Evolutionary conservation across 306 rosid genomes (phyloP).

Genomic region (Coriaria nepalensis): DNA sequence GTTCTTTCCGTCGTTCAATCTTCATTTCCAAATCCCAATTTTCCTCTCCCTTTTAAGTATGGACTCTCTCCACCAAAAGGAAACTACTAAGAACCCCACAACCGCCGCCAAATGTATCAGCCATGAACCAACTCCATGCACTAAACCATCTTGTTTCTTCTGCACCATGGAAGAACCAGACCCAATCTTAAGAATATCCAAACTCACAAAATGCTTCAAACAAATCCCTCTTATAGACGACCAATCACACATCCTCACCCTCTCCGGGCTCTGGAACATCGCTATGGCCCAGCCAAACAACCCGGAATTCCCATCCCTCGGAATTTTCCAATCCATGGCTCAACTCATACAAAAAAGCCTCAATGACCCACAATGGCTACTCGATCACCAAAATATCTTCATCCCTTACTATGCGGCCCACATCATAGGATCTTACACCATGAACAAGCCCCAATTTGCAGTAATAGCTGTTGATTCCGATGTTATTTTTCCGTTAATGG

Average conservation of each 20-base stretch:
- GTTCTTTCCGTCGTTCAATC: no score
- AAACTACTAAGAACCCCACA: constrained; percentile 5
- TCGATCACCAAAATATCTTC: constrained; percentile 37
- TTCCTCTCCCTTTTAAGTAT: constrained; percentile 12
- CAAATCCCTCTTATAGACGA: constrained; percentile 34
- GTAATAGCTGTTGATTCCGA: constrained; percentile 34
- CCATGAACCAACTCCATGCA: constrained; percentile 11
- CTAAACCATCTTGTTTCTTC: constrained; percentile 38
- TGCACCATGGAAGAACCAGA: constrained; percentile 42
- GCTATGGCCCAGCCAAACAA: constrained; percentile 44
- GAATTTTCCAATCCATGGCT: constrained; percentile 50
- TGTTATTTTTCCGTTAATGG: constrained; percentile 34
- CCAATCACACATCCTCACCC: constrained; percentile 33
- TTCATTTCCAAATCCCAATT: no score
- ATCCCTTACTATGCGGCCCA: constrained; percentile 70
- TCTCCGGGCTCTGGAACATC: constrained; percentile 47
- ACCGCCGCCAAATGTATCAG: constrained; percentile 4
- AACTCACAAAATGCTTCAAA: constrained; percentile 30
- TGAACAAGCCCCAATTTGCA: constrained; percentile 37
- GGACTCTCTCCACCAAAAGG: constrained; percentile 17
- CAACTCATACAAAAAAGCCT: constrained; percentile 38
- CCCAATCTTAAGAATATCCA: constrained; percentile 23
- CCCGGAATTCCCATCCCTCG: constrained; percentile 53
- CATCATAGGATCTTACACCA: constrained; percentile 51
- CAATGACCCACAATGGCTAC: constrained; percentile 34